These are phyloP conservation scores for Fusarium setosum DNA, from an alignment of 2,329 filamentous ascomycete genomes.

Conservation along the genomic window DNA sequence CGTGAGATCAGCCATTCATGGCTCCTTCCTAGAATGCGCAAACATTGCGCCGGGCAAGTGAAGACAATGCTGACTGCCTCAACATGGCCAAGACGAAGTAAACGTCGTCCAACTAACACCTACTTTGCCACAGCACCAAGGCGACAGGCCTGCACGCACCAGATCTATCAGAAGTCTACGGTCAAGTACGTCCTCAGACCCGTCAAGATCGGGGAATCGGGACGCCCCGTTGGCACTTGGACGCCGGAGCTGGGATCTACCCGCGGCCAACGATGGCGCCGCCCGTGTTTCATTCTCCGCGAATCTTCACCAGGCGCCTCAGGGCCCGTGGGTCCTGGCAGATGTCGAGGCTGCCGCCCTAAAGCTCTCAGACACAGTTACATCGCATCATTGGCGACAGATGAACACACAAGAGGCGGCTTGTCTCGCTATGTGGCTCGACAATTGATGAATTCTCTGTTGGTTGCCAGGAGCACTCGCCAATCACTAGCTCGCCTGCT, in stretches of 20 bases:
- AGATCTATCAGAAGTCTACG: not conserved
- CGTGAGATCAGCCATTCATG: too few relatives aligned
- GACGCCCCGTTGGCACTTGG: not conserved
- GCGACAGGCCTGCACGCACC: not conserved
- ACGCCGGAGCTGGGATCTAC: constrained; percentile 5
- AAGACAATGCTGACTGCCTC: too few relatives aligned
- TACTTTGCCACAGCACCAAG: too few relatives aligned
- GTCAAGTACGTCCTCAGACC: not conserved
- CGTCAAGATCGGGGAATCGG: not conserved
- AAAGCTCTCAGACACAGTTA: not conserved
- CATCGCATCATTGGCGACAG: not conserved
- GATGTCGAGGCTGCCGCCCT: not conserved
- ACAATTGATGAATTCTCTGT: not conserved
- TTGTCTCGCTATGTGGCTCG: not conserved
- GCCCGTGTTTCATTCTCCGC: constrained; percentile 6
- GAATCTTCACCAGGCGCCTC: constrained; percentile 3
- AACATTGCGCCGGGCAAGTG: too few relatives aligned
- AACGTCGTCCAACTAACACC: too few relatives aligned
- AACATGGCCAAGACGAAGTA: too few relatives aligned
- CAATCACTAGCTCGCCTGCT: not conserved
- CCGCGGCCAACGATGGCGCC: constrained; percentile 2
- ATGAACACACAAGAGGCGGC: not conserved
- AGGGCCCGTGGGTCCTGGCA: not conserved
- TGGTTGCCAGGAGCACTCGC: not conserved
- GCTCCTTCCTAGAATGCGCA: too few relatives aligned